A percentile compares a stretch with the other conserved stretches of the same genome.
phyloP scores from a whole-genome alignment of 73 alveolate species.

The Uronychia binucleata region DNA sequence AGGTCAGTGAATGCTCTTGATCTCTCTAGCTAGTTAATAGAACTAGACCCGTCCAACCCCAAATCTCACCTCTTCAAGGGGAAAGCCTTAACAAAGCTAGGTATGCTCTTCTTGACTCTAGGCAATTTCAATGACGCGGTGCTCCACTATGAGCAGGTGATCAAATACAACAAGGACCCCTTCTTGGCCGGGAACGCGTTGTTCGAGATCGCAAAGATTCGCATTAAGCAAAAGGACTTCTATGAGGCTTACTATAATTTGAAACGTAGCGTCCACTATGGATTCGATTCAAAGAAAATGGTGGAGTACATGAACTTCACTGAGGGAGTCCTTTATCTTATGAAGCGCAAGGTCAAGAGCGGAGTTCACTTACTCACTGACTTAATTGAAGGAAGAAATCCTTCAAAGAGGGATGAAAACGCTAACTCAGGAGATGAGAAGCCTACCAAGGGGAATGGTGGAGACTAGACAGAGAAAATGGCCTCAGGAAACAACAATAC shows the following conservation, averaged over 20 bases:
- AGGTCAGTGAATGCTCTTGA: not conserved
- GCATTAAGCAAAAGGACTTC: conserved; percentile 51
- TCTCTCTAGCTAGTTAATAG: conserved; percentile 11
- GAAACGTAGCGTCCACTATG: conserved; percentile 43
- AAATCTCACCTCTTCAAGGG: conserved; percentile 48
- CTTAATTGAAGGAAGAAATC: conserved; percentile 18
- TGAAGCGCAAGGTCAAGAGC: conserved; percentile 58
- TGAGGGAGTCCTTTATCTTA: conserved; percentile 45
- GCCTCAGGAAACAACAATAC: too few species aligned
- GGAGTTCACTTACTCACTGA: conserved; percentile 39
- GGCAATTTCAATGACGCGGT: conserved; percentile 36
- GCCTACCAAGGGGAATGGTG: not conserved
- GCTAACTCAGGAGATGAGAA: conserved; percentile 18
- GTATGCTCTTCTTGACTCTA: too few species aligned
- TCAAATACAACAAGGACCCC: conserved; percentile 32
- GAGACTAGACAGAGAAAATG: too few species aligned
- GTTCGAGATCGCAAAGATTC: conserved; percentile 52
- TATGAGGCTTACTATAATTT: conserved; percentile 62
- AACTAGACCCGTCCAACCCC: conserved; percentile 10
- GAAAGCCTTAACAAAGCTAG: conserved; percentile 14
- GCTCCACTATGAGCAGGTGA: conserved; percentile 50
- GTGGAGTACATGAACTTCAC: conserved; percentile 29
- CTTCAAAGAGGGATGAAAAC: not conserved
- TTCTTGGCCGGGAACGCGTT: conserved; percentile 44
- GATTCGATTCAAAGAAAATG: conserved; percentile 16